Conservation (phyloP, 306 rosid species). For the Spatholobus suberectus region DNA sequence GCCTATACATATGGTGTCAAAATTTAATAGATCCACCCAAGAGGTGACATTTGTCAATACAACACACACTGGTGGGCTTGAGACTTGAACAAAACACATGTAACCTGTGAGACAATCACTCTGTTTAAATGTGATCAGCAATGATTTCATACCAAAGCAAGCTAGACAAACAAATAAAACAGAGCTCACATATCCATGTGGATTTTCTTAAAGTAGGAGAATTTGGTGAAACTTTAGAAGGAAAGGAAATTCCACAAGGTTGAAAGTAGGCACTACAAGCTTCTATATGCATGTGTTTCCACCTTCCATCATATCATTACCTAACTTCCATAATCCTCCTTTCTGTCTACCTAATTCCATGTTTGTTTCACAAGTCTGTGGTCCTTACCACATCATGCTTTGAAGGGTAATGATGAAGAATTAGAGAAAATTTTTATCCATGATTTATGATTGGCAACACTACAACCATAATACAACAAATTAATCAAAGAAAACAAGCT, state of each 20-base stretch:
- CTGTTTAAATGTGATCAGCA: background rate
- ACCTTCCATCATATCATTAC: slow-evolving; percentile 30
- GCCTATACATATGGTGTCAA: slow-evolving; percentile 24
- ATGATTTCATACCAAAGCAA: background rate
- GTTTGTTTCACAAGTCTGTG: slow-evolving; percentile 7
- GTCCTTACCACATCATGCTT: slow-evolving; percentile 16
- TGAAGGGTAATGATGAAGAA: background rate
- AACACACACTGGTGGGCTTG: background rate
- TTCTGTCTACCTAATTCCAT: slow-evolving; percentile 8
- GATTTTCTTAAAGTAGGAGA: background rate
- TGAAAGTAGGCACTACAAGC: background rate
- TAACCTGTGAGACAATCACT: background rate
- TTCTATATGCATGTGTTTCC: slow-evolving; percentile 21
- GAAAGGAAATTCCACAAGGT: background rate
- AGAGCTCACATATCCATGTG: slow-evolving; percentile 5
- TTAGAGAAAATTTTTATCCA: background rate
- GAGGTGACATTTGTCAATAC: slow-evolving; percentile 6
- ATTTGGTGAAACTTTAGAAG: background rate
- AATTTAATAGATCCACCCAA: slow-evolving; percentile 8
- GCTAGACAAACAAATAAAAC: slow-evolving; percentile 10
- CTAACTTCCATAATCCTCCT: slow-evolving; percentile 15
- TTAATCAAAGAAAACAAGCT: background rate
- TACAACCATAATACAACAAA: slow-evolving; percentile 8
- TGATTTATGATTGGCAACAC: background rate
- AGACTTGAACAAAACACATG: background rate